phyloP scores from a whole-genome alignment of 2,329 filamentous ascomycete species.

The Aspergillus bombycis region DNA sequence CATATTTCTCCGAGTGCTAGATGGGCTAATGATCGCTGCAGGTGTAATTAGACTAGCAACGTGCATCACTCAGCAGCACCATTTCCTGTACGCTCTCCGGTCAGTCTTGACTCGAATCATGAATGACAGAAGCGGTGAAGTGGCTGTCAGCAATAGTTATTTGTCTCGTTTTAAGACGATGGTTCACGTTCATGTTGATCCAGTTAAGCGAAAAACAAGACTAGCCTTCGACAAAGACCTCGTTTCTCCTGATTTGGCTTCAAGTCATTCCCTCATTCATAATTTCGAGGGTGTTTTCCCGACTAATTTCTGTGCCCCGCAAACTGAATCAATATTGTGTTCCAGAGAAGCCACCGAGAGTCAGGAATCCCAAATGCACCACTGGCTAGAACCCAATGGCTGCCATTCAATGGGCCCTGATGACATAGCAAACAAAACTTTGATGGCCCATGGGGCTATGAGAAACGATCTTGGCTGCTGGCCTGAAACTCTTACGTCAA shows the following conservation, averaged over 20 bases:
- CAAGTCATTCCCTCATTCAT: conserved; percentile 3
- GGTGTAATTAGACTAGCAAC: conserved; percentile 25
- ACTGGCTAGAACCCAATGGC: conserved; percentile 6
- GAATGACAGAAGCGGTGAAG: conserved; percentile 31
- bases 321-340: background rate
- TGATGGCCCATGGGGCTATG: conserved; percentile 5
- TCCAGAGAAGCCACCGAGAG: background rate
- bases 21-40: conserved; percentile 29
- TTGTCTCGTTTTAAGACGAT: conserved; percentile 24
- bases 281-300: background rate
- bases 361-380: conserved; percentile 10
- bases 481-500: conserved; percentile 8
- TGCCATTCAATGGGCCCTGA: conserved; percentile 4
- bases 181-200: conserved; percentile 17
- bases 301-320: conserved; percentile 7
- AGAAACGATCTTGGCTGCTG: conserved; percentile 12
- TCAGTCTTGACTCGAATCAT: conserved; percentile 12
- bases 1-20: conserved; percentile 25
- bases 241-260: conserved; percentile 7
- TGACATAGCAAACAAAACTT: conserved; percentile 10
- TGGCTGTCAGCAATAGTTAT: conserved; percentile 12
- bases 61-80: conserved; percentile 20
- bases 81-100: conserved; percentile 11
- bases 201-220: conserved; percentile 14
- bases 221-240: conserved; percentile 11